Evolutionary conservation across 2,329 filamentous ascomycete genomes (phyloP).

Genomic region (Sclerotinia borealis): DNA sequence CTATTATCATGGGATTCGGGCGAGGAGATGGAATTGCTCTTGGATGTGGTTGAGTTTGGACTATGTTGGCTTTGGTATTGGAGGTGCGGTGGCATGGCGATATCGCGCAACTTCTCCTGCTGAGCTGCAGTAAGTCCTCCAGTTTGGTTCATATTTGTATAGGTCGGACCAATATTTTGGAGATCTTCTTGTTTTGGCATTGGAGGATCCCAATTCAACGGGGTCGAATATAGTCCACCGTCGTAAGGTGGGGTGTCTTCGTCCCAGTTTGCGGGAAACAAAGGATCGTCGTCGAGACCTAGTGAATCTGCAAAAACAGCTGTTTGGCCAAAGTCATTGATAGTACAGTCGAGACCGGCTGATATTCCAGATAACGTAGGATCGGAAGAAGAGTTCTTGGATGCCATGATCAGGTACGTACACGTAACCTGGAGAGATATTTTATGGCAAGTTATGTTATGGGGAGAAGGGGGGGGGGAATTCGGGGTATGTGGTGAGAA

Average conservation of each 20-base stretch:
- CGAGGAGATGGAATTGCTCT: constrained; percentile 47
- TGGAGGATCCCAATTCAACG: constrained; percentile 31
- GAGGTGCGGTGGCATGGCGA: constrained; percentile 58
- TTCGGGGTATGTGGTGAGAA: neutral
- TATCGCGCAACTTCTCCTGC: constrained; percentile 55
- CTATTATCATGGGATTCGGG: constrained; percentile 49
- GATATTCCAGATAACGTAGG: constrained; percentile 26
- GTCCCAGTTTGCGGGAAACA: constrained; percentile 28
- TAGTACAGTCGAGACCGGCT: constrained; percentile 21
- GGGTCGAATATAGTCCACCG: constrained; percentile 30
- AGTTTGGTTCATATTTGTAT: constrained; percentile 24
- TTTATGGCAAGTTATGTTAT: neutral
- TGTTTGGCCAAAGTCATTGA: constrained; percentile 23
- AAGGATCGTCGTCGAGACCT: constrained; percentile 25
- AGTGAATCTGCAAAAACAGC: constrained; percentile 24
- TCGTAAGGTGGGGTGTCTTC: constrained; percentile 30
- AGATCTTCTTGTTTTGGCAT: constrained; percentile 22
- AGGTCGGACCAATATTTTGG: constrained; percentile 10
- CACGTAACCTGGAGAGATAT: neutral
- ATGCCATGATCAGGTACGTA: constrained; percentile 18
- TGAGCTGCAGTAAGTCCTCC: constrained; percentile 49
- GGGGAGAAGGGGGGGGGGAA: neutral
- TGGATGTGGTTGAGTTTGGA: constrained; percentile 48
- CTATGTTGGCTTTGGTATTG: constrained; percentile 48
- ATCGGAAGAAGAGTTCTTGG: constrained; percentile 21